Evolutionary conservation across 192 early-diverging fungal genomes (phyloP).

Genomic region (Borealophlyctis nickersoniae): DNA sequence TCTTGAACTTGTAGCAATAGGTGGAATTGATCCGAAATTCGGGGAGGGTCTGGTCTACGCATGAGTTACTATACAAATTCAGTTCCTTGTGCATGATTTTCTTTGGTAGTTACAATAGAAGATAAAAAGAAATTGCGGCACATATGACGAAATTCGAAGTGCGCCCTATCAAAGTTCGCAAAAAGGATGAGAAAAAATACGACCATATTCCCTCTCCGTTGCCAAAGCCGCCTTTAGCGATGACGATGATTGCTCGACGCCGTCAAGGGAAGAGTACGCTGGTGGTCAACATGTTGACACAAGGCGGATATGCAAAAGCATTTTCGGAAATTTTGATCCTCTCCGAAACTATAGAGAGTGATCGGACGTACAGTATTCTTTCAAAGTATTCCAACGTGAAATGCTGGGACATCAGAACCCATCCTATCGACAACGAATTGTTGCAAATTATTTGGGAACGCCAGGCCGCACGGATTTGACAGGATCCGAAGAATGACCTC

Average conservation of each 20-base stretch:
- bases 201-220: not conserved
- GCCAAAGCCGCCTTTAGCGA: not conserved
- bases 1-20: no score
- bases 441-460: not conserved
- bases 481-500: not conserved
- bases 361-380: not conserved
- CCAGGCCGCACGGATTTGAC: not conserved
- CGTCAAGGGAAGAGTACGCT: not conserved
- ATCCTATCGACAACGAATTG: not conserved
- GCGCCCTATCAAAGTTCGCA: no score
- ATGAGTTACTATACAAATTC: no score
- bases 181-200: not conserved
- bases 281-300: not conserved
- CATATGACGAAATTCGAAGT: no score
- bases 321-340: not conserved
- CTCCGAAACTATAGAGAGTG: not conserved
- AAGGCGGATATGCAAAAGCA: not conserved
- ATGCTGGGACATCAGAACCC: not conserved
- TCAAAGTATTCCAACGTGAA: not conserved
- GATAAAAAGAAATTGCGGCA: no score
- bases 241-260: not conserved
- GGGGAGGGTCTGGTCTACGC: no score
- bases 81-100: no score
- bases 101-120: no score
- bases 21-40: no score